Evolutionary conservation across 192 early-diverging fungal species (phyloP).

Genomic region (Coemansia erecta): DNA sequence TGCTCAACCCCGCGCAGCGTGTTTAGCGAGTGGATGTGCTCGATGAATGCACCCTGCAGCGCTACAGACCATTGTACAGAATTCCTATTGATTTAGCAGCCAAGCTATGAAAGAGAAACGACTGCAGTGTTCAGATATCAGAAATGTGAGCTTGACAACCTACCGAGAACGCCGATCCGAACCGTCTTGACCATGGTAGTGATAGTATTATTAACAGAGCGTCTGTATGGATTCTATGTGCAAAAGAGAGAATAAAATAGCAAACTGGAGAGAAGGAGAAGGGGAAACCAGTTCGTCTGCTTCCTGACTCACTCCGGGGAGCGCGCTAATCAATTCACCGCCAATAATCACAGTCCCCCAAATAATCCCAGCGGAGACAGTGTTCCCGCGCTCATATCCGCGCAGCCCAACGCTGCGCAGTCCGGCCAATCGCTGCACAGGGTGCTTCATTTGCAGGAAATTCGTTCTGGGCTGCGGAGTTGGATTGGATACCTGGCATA

Average conservation of each 20-base stretch:
- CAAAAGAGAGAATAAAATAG: neutral
- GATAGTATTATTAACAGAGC: neutral
- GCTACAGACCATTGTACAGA: constrained; percentile 37
- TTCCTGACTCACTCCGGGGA: neutral
- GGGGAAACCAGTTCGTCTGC: neutral
- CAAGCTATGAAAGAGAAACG: neutral
- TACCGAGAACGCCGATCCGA: constrained; percentile 47
- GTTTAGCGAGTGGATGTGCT: constrained; percentile 84
- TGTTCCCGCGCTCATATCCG: too few species aligned
- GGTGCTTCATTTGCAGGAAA: too few species aligned
- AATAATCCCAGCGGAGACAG: too few species aligned
- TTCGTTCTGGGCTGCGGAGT: too few species aligned
- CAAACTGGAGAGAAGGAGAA: neutral
- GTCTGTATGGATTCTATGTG: neutral
- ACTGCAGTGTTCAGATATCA: neutral
- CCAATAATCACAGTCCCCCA: too few species aligned
- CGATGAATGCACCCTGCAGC: constrained; percentile 95
- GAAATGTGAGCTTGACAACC: neutral
- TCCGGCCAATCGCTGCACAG: too few species aligned
- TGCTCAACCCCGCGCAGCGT: constrained; percentile 60
- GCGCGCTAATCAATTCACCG: neutral
- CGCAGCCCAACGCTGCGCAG: too few species aligned
- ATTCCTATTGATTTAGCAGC: neutral
- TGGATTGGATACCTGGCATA: too few species aligned
- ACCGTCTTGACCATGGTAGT: constrained; percentile 27